phyloP scores from a whole-genome alignment of 495 filamentous ascomycete species.

The Zalerion maritima region DNA sequence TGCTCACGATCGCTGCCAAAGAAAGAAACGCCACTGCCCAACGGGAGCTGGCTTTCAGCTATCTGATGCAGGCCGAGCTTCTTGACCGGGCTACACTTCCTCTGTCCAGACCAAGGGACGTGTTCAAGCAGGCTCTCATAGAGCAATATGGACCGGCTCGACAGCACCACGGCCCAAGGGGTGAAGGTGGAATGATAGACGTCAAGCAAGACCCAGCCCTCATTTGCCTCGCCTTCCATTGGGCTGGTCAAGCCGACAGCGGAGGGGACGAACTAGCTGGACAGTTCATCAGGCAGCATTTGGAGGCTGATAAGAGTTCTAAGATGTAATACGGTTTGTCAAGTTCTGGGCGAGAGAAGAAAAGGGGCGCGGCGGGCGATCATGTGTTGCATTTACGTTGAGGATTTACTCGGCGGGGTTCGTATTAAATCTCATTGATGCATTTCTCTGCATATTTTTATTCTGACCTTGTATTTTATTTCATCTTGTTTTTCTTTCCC shows the following conservation, averaged over 20 bases:
- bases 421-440: too few relatives aligned
- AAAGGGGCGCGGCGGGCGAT: too few relatives aligned
- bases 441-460: too few relatives aligned
- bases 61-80: slow-evolving; percentile 82
- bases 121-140: slow-evolving; percentile 83
- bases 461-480: too few relatives aligned
- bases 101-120: slow-evolving; percentile 70
- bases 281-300: slow-evolving; percentile 71
- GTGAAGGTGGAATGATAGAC: slow-evolving; percentile 25
- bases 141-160: slow-evolving; percentile 38
- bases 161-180: slow-evolving; percentile 14
- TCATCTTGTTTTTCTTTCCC: too few relatives aligned
- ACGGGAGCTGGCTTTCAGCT: slow-evolving; percentile 86
- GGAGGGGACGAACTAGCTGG: slow-evolving; percentile 81
- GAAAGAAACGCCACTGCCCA: slow-evolving; percentile 89
- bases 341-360: too few relatives aligned
- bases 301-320: too few relatives aligned
- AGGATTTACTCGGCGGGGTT: too few relatives aligned
- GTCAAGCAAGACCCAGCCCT: slow-evolving; percentile 69
- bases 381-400: too few relatives aligned
- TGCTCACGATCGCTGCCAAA: slow-evolving; percentile 91
- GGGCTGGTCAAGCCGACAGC: slow-evolving; percentile 85
- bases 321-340: too few relatives aligned
- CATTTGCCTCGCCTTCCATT: slow-evolving; percentile 94
- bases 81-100: slow-evolving; percentile 75